phyloP scores from a whole-genome alignment of 106 monocot species.

The Iris macrosiphon region DNA sequence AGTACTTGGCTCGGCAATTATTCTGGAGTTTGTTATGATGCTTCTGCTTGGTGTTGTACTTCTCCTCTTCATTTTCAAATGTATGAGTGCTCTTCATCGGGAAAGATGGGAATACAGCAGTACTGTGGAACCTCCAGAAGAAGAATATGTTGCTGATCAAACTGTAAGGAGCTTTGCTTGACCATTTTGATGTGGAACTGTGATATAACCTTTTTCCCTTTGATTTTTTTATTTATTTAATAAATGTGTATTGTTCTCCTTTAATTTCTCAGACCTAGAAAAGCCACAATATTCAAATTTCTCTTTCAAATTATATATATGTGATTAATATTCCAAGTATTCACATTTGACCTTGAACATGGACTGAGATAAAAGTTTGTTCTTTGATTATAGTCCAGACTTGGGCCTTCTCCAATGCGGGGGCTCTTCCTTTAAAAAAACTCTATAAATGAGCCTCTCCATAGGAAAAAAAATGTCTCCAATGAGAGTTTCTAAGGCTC shows the following conservation, averaged over 20 bases:
- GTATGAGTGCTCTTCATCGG: conserved; percentile 53
- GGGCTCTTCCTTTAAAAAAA: too few relatives aligned
- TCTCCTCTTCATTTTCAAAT: conserved; percentile 70
- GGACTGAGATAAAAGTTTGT: too few relatives aligned
- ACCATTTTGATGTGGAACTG: not conserved
- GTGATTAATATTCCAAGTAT: too few relatives aligned
- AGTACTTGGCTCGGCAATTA: conserved; percentile 65
- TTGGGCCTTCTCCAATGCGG: too few relatives aligned
- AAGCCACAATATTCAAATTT: not conserved
- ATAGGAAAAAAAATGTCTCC: too few relatives aligned
- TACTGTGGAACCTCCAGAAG: not conserved
- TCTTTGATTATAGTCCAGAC: too few relatives aligned
- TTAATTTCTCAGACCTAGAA: not conserved
- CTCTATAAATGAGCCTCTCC: too few relatives aligned
- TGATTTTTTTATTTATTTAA: not conserved
- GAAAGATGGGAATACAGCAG: conserved; percentile 9
- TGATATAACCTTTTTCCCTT: not conserved
- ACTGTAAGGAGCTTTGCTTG: conserved; percentile 10
- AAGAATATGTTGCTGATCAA: conserved; percentile 7
- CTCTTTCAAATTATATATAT: not conserved
- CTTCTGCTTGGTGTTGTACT: conserved; percentile 53
- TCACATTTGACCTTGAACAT: too few relatives aligned
- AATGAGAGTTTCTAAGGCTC: too few relatives aligned
- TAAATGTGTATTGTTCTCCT: not conserved
- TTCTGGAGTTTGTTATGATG: conserved; percentile 54